Percentiles rank a stretch among this genome's conserved stretches.
These are phyloP conservation scores for Orbilia blumenaviensis DNA, from an alignment of 2,329 filamentous ascomycete genomes.

Conservation along the genomic window DNA sequence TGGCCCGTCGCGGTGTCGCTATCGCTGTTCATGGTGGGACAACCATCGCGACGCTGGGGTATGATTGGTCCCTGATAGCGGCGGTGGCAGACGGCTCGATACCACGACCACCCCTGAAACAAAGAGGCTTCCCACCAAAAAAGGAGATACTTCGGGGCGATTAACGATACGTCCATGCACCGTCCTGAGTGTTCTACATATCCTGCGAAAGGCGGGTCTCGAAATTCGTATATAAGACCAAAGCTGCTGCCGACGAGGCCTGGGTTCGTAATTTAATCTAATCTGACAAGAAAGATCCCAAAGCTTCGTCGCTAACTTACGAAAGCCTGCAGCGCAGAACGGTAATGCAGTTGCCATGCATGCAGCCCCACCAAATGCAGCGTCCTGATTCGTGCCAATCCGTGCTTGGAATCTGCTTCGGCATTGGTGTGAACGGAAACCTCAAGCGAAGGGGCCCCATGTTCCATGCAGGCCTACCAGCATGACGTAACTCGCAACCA, in stretches of 20 bases:
- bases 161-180: background rate
- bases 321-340: conserved; percentile 1
- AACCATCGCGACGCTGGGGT: background rate
- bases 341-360: conserved; percentile 17
- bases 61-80: conserved; percentile 12
- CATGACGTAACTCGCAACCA: conserved; percentile 40
- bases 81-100: conserved; percentile 8
- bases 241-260: background rate
- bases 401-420: conserved; percentile 31
- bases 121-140: background rate
- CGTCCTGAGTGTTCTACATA: too few relatives aligned
- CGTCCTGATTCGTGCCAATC: conserved; percentile 1
- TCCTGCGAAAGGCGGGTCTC: too few relatives aligned
- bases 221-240: background rate
- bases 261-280: background rate
- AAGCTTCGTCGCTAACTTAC: conserved; percentile 5
- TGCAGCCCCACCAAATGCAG: conserved; percentile 6
- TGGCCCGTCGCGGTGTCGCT: background rate
- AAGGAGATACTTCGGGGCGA: background rate
- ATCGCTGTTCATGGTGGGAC: conserved; percentile 10
- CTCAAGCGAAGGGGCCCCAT: background rate
- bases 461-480: conserved; percentile 10
- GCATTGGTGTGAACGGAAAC: conserved; percentile 34
- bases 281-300: background rate
- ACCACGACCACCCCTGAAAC: conserved; percentile 31